Evolutionary conservation across 306 rosid species (phyloP).

Genomic region (Castanea crenata): DNA sequence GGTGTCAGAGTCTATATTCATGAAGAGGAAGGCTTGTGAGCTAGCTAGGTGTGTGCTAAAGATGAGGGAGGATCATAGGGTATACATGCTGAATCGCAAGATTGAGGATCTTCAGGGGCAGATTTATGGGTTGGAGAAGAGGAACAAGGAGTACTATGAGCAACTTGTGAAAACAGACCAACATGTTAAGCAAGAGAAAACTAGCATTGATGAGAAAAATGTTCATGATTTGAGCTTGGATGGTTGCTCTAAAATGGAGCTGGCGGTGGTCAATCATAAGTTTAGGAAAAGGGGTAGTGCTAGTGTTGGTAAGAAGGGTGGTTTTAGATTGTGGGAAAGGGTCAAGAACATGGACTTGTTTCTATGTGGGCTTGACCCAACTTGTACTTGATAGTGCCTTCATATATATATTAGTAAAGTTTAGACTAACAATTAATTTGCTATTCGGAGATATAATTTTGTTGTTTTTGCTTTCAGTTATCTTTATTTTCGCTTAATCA

Average conservation of each 20-base stretch:
- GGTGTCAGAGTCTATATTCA: conserved; percentile 60
- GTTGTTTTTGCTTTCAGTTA: no score
- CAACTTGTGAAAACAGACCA: conserved; percentile 48
- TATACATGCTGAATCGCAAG: conserved; percentile 61
- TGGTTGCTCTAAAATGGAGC: conserved; percentile 53
- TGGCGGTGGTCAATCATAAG: conserved; percentile 38
- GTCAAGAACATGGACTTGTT: conserved; percentile 78
- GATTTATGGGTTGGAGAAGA: conserved; percentile 79
- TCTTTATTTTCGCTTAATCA: no score
- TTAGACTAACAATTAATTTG: no score
- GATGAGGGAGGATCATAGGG: conserved; percentile 85
- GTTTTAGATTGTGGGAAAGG: conserved; percentile 53
- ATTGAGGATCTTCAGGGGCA: conserved; percentile 89
- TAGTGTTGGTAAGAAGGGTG: conserved; percentile 19
- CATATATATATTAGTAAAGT: no score
- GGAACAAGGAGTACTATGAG: conserved; percentile 78
- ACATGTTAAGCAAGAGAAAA: not conserved
- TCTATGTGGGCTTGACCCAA: conserved; percentile 56
- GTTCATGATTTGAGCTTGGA: conserved; percentile 49
- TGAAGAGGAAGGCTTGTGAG: conserved; percentile 74
- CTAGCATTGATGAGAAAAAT: conserved; percentile 20
- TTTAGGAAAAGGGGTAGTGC: conserved; percentile 29
- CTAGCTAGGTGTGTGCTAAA: conserved; percentile 73
- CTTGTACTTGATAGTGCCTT: conserved; percentile 28
- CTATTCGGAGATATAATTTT: no score